Evolutionary conservation across 2,329 filamentous ascomycete species (phyloP).

Genomic region (Venturia nashicola): DNA sequence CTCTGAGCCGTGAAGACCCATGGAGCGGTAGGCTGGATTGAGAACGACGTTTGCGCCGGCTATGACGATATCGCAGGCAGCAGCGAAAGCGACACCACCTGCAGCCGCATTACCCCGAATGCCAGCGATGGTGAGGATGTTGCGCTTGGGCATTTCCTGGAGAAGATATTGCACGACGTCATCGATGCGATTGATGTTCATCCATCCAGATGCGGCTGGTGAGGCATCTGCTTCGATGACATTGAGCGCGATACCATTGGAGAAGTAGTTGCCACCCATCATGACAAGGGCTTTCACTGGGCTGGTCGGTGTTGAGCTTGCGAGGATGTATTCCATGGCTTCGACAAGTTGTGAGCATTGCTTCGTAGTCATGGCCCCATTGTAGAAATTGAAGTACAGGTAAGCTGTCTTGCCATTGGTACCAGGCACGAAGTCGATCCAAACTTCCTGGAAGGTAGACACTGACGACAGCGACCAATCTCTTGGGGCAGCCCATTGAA

Average conservation of each 20-base stretch:
- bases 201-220: conserved; percentile 28
- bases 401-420: conserved; percentile 20
- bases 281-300: conserved; percentile 26
- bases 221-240: conserved; percentile 29
- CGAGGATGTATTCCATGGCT: conserved; percentile 24
- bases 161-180: conserved; percentile 28
- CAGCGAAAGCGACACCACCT: conserved; percentile 31
- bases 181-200: conserved; percentile 33
- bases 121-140: conserved; percentile 27
- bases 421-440: conserved; percentile 24
- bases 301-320: conserved; percentile 16
- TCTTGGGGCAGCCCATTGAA: conserved; percentile 13
- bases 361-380: conserved; percentile 30
- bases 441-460: conserved; percentile 28
- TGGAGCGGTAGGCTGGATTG: conserved; percentile 30
- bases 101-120: conserved; percentile 31
- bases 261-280: conserved; percentile 32
- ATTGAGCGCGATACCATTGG: conserved; percentile 33
- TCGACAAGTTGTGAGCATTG: conserved; percentile 27
- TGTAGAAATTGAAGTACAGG: conserved; percentile 33
- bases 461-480: conserved; percentile 20
- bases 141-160: conserved; percentile 23
- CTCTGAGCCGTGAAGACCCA: conserved; percentile 26
- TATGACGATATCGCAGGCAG: conserved; percentile 24
- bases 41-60: conserved; percentile 27